Percentiles rank a stretch among this genome's conserved stretches.
Conservation (phyloP, 495 filamentous ascomycete species). For the Barbatosphaeria neglecta region DNA sequence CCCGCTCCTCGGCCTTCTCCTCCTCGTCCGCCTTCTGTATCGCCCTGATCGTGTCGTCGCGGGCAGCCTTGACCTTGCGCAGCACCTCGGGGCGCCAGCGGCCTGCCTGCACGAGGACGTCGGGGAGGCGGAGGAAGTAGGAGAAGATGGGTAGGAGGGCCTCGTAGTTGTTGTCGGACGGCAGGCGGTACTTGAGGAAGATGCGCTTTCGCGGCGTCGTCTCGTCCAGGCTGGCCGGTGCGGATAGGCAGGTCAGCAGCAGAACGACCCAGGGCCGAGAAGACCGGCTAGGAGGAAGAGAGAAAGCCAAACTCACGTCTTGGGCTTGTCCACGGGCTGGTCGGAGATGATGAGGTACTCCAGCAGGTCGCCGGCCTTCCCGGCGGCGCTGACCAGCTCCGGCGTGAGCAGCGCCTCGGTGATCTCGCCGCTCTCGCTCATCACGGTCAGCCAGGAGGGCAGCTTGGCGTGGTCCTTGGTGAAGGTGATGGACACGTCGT, state of each 20-base stretch:
- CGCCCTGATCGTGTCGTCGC: conserved; percentile 73
- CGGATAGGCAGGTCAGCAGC: background rate
- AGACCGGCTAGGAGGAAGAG: too few species aligned
- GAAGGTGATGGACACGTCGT: conserved; percentile 82
- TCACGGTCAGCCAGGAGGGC: conserved; percentile 84
- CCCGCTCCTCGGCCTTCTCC: conserved; percentile 88
- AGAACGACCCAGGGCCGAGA: too few species aligned
- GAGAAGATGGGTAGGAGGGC: conserved; percentile 63
- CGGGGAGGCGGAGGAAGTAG: conserved; percentile 74
- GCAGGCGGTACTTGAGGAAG: conserved; percentile 61
- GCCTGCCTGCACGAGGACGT: conserved; percentile 60
- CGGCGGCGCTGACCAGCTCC: conserved; percentile 71
- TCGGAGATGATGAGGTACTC: conserved; percentile 86
- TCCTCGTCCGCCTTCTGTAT: conserved; percentile 74
- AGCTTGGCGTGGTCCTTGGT: conserved; percentile 87
- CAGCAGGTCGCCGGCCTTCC: conserved; percentile 67
- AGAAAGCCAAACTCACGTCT: conserved; percentile 56
- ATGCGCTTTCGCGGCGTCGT: conserved; percentile 76
- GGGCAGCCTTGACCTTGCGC: conserved; percentile 65
- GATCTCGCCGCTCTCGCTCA: conserved; percentile 93
- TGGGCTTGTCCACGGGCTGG: conserved; percentile 82
- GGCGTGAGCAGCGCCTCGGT: conserved; percentile 78
- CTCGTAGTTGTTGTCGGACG: conserved; percentile 52
- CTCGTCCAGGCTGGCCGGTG: conserved; percentile 61
- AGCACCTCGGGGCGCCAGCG: conserved; percentile 85